A percentile compares a stretch with the other conserved stretches of the same genome.
Conservation (phyloP, 1,139 yeast species). For the Pichia sp. region DNA sequence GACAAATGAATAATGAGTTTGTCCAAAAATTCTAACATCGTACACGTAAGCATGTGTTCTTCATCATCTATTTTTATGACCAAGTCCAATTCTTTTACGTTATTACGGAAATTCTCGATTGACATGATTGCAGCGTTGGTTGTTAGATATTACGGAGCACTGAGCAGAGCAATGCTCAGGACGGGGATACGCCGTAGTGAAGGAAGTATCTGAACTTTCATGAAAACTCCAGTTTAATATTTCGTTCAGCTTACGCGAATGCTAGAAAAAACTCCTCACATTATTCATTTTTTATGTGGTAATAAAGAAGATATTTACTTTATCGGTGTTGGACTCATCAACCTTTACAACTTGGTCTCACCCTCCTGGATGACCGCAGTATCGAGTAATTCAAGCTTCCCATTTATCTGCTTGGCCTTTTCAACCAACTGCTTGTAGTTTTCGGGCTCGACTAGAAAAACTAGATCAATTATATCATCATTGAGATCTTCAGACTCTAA, state of each 20-base stretch:
- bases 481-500: constrained; percentile 22
- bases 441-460: constrained; percentile 84
- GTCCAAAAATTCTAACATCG: constrained; percentile 32
- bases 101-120: background rate
- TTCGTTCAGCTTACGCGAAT: background rate
- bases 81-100: constrained; percentile 10
- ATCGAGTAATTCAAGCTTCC: constrained; percentile 78
- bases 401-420: constrained; percentile 52
- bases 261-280: too few relatives aligned
- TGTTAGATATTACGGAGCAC: too few relatives aligned
- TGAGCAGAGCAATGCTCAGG: too few relatives aligned
- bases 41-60: constrained; percentile 22
- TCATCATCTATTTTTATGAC: constrained; percentile 2
- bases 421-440: constrained; percentile 69
- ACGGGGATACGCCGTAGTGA: background rate
- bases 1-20: constrained; percentile 34
- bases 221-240: background rate
- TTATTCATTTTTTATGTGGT: too few relatives aligned
- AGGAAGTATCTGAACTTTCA: background rate
- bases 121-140: constrained; percentile 3
- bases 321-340: background rate
- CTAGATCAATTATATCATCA: constrained; percentile 50
- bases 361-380: constrained; percentile 79
- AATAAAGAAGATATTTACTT: too few relatives aligned
- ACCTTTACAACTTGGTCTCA: constrained; percentile 26